Percentiles rank a stretch among this genome's conserved stretches.
Evolutionary conservation across 345 rosid genomes (phyloP).

Genomic region (Populus euphratica): DNA sequence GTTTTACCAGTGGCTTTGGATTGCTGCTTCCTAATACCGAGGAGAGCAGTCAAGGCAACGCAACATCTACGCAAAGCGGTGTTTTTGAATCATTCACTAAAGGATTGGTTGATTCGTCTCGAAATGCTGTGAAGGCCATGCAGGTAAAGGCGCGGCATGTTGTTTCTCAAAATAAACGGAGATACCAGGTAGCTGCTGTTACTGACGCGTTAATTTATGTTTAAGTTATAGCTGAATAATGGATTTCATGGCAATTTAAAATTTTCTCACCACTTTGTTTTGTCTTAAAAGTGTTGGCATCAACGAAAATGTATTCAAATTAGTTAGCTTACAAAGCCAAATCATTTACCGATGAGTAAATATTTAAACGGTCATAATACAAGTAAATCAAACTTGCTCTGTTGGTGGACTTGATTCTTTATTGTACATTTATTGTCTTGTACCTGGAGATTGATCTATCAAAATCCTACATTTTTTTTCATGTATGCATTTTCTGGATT

Average conservation of each 20-base stretch:
- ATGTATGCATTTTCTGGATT: no score
- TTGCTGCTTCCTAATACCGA: background rate
- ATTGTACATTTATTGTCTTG: no score
- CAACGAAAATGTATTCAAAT: no score
- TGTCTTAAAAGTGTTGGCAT: background rate
- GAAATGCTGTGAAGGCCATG: conserved; percentile 30
- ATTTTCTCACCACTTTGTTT: background rate
- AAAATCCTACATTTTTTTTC: no score
- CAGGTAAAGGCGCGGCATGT: conserved; percentile 32
- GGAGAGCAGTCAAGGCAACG: conserved; percentile 10
- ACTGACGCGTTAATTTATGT: no score
- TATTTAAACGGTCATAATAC: no score
- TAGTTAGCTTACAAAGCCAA: no score
- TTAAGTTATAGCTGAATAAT: background rate
- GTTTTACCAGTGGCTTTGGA: conserved; percentile 19
- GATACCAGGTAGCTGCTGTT: conserved; percentile 22
- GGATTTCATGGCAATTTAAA: background rate
- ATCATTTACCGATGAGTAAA: no score
- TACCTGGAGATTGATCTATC: no score
- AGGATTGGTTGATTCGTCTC: conserved; percentile 30
- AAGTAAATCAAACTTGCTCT: no score
- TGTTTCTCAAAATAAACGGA: conserved; percentile 32
- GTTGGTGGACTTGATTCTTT: no score
- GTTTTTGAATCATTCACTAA: conserved; percentile 26
- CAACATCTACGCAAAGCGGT: conserved; percentile 9